Base-by-base conservation (phyloP, 306 rosid genomes). In the Fragaria iinumae region DNA sequence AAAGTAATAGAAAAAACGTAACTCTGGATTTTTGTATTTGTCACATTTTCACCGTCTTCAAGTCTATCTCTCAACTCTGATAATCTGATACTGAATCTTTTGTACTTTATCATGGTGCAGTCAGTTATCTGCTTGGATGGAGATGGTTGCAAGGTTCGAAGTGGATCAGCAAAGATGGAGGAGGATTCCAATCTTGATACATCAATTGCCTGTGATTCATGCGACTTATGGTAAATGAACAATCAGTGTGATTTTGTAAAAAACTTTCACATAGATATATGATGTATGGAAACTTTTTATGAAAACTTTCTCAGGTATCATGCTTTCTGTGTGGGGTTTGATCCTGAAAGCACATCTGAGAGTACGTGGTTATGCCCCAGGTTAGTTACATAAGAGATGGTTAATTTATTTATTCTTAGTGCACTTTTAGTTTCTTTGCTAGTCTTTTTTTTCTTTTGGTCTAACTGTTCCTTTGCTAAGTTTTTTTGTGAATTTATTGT, bases 121-220 rank as follows among this genome's bases (percentile, higher is more conserved):
- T 91, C 99, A 89, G 97, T 95, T 84, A 76, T 88, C 80, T 95
- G 99, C 93, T 95, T 95, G 91, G 97, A 91, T 86, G 97, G 96
- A 45, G 90, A 83, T 83, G 93, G 88, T 74, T 92, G 99, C 91
- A 90, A 88, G 86, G 86, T 92, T 84, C 91, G 97, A 78, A 89
- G 80, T 83, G 97, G 90, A 65, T 80, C 77, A 75, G 83, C 80
- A 50, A 77, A 75, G 45, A 62, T 73, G 73, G 96, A 88, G 79
- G 97, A 80, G 78, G 91, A 89, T 89, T 75, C 93, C 56, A 80
- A 80, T 87, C 90, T 90, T 18, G 97, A 92, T 81, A 95, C 97
- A 69, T 95, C 99, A 69, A 95, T 95, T 75, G 99, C 99, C 29
- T 95, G 99, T 73, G 99, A 95, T 87, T 95, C 96, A 69, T 95